Conservation (phyloP, 2,329 filamentous ascomycete species). For the Fusarium domesticum region DNA sequence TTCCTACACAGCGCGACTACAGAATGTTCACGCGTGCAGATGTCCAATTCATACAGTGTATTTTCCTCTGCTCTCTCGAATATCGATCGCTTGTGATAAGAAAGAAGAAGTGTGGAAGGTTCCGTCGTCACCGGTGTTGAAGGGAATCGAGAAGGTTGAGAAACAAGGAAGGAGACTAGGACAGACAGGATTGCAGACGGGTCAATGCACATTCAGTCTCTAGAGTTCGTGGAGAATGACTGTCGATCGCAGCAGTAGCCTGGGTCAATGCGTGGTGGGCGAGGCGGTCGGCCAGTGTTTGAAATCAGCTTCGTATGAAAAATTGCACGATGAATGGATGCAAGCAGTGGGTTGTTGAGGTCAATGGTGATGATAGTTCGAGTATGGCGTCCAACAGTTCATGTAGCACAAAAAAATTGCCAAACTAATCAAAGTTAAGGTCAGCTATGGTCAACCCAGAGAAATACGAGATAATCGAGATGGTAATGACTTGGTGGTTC, state of each 20-base stretch:
- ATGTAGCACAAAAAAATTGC: neutral
- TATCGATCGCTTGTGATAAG: neutral
- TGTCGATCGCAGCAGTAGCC: conserved; percentile 4
- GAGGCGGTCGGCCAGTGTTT: neutral
- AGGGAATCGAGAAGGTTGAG: neutral
- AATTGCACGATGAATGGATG: neutral
- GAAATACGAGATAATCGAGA: no score
- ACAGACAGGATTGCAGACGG: conserved; percentile 4
- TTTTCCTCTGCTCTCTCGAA: neutral
- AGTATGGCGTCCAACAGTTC: neutral
- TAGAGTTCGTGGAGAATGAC: conserved; percentile 8
- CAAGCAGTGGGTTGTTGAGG: neutral
- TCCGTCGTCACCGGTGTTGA: neutral
- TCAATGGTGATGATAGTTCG: neutral
- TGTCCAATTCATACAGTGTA: neutral
- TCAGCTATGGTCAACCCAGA: no score
- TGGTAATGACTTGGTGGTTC: no score
- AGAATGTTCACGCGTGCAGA: neutral
- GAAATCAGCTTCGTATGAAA: neutral
- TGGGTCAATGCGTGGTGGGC: conserved; percentile 7
- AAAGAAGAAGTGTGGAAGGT: neutral
- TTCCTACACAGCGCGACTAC: conserved; percentile 5
- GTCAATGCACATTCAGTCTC: conserved; percentile 8
- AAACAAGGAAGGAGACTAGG: neutral
- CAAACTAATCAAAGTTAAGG: neutral